Conservation (phyloP, 345 rosid species). For the Reutealis trisperma region DNA sequence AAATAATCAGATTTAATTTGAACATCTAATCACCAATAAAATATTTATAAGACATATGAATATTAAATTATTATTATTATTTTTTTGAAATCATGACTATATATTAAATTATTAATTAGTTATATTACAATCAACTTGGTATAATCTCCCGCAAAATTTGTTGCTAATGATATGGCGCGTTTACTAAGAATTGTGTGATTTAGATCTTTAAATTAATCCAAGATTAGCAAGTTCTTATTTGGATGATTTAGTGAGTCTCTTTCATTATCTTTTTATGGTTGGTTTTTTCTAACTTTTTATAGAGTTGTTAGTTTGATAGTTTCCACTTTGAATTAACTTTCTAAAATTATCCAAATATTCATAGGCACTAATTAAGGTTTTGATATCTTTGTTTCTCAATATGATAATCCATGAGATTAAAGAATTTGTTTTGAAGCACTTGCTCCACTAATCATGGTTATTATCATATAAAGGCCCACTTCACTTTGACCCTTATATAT, state of each 20-base stretch:
- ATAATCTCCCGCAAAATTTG: background rate
- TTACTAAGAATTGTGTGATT: background rate
- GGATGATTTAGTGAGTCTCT: background rate
- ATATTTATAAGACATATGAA: too few species aligned
- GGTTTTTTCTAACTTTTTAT: background rate
- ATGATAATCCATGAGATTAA: background rate
- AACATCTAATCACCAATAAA: too few species aligned
- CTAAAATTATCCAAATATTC: background rate
- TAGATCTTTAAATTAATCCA: background rate
- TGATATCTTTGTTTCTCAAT: background rate
- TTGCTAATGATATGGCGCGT: background rate
- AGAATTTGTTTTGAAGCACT: background rate
- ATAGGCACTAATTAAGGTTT: background rate
- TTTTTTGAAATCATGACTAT: too few species aligned
- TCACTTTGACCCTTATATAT: background rate
- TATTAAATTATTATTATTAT: too few species aligned
- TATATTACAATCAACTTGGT: too few species aligned
- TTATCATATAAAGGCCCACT: background rate
- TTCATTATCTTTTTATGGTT: background rate
- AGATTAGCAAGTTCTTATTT: background rate
- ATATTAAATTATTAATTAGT: too few species aligned
- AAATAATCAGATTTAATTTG: too few species aligned
- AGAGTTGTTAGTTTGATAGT: background rate
- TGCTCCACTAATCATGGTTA: constrained; percentile 19
- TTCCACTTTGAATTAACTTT: constrained; percentile 2